Evolutionary conservation across 2,329 filamentous ascomycete genomes (phyloP).

Genomic region (Fusarium temperatum): DNA sequence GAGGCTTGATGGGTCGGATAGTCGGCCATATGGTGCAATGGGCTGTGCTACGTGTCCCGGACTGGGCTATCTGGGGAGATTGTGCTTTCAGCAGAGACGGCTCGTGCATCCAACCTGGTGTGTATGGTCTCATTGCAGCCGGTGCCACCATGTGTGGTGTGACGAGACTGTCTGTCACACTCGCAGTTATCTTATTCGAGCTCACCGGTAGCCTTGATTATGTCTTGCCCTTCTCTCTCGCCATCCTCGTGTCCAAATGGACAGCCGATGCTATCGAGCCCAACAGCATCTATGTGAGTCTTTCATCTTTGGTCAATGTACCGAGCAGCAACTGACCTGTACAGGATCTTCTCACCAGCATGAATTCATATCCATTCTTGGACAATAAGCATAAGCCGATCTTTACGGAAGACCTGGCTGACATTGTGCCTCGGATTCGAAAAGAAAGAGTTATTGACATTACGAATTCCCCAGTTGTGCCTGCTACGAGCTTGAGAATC

Average conservation of each 20-base stretch:
- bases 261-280: conserved; percentile 95
- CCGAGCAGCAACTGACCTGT: conserved; percentile 16
- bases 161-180: conserved; percentile 88
- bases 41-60: conserved; percentile 76
- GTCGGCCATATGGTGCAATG: conserved; percentile 88
- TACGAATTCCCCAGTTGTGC: conserved; percentile 80
- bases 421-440: conserved; percentile 82
- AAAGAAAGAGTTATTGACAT: conserved; percentile 88
- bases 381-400: conserved; percentile 94
- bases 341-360: conserved; percentile 88
- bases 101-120: conserved; percentile 93
- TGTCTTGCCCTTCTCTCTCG: conserved; percentile 91
- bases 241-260: conserved; percentile 97
- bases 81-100: conserved; percentile 78
- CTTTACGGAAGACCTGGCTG: conserved; percentile 87
- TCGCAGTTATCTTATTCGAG: conserved; percentile 96
- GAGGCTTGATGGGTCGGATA: conserved; percentile 87
- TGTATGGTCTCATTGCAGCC: conserved; percentile 93
- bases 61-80: conserved; percentile 76
- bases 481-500: conserved; percentile 76
- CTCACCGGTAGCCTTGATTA: conserved; percentile 94
- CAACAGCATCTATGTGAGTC: conserved; percentile 83
- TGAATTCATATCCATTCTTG: conserved; percentile 98
- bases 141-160: conserved; percentile 99
- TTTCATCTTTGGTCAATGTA: conserved; percentile 3